Conservation (phyloP, 169 alveolate species). For the Ichthyophthirius multifiliis region DNA sequence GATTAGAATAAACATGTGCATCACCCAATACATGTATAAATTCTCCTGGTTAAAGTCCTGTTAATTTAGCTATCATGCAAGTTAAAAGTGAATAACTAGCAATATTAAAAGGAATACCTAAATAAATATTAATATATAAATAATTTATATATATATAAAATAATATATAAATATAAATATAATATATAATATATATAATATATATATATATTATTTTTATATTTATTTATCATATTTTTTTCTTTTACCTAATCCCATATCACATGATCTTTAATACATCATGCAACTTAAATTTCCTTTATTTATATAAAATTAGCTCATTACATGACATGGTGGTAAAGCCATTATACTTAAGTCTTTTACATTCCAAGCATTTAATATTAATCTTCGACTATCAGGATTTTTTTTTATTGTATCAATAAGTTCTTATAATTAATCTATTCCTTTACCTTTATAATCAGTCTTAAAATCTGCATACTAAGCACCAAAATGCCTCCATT, state of each 20-base stretch:
- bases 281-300: slow-evolving; percentile 90
- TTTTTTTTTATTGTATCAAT: slow-evolving; percentile 89
- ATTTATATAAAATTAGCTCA: slow-evolving; percentile 94
- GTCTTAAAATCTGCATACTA: slow-evolving; percentile 76
- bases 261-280: slow-evolving; percentile 97
- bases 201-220: too few relatives aligned
- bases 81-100: slow-evolving; percentile 97
- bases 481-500: slow-evolving; percentile 98
- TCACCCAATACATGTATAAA: slow-evolving; percentile 95
- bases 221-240: too few relatives aligned
- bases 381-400: slow-evolving; percentile 93
- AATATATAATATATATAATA: too few relatives aligned
- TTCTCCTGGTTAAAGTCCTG: slow-evolving; percentile 90
- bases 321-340: slow-evolving; percentile 98
- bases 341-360: slow-evolving; percentile 94
- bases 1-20: slow-evolving; percentile 95
- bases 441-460: slow-evolving; percentile 93
- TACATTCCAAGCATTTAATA: slow-evolving; percentile 97
- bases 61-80: slow-evolving; percentile 95
- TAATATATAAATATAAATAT: too few relatives aligned
- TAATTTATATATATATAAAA: too few relatives aligned
- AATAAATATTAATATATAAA: too few relatives aligned
- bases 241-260: slow-evolving; percentile 96
- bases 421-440: slow-evolving; percentile 90
- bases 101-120: slow-evolving; percentile 98